Evolutionary conservation across 1,284 basidiomycete genomes (phyloP).

Genomic region (Tilletia setariae): DNA sequence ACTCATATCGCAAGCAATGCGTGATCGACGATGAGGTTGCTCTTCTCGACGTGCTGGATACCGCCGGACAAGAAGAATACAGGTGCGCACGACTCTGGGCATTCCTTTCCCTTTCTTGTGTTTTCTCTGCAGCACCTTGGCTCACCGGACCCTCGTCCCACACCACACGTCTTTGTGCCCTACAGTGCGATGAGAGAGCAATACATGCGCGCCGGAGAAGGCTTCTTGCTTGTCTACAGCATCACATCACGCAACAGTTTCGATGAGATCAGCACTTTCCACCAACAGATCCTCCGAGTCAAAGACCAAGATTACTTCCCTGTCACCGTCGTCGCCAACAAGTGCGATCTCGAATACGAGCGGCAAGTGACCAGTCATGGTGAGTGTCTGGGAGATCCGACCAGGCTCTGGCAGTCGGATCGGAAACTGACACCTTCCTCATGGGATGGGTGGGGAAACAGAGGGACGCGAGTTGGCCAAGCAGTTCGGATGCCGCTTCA

Average conservation of each 20-base stretch:
- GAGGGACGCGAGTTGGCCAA: conserved; percentile 97
- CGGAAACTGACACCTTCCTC: too few relatives aligned
- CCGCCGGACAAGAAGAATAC: conserved; percentile 98
- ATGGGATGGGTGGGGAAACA: conserved; percentile 54
- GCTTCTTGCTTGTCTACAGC: conserved; percentile 96
- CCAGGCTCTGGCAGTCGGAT: too few relatives aligned
- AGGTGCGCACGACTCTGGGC: conserved; percentile 59
- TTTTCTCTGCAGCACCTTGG: neutral
- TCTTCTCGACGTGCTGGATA: conserved; percentile 93
- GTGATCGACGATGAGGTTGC: conserved; percentile 94
- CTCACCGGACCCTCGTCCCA: neutral
- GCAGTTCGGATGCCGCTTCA: conserved; percentile 93
- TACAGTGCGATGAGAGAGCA: conserved; percentile 91
- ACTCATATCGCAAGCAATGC: conserved; percentile 56
- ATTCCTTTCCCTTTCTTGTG: neutral
- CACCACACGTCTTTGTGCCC: too few relatives aligned
- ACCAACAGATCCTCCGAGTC: conserved; percentile 79
- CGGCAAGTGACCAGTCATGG: conserved; percentile 95
- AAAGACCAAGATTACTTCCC: conserved; percentile 98
- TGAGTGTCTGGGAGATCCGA: conserved; percentile 55
- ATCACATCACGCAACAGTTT: conserved; percentile 98
- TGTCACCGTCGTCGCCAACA: conserved; percentile 96
- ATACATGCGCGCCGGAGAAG: conserved; percentile 96
- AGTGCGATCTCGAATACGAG: conserved; percentile 97
- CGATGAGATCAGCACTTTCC: conserved; percentile 93